phyloP scores from a whole-genome alignment of 441 rosid species.

The Raphanus hybrid region DNA sequence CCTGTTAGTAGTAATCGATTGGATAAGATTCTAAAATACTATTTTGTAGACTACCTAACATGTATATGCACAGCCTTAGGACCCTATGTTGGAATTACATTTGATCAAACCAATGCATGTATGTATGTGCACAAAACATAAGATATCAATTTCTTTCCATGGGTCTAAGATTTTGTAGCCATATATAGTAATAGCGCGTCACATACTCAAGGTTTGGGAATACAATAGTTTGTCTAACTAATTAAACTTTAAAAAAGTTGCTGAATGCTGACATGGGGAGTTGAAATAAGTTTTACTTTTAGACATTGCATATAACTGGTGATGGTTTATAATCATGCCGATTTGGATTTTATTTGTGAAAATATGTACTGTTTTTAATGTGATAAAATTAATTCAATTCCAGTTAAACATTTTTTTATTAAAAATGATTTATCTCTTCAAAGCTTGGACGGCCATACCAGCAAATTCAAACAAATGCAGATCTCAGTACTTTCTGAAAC shows the following conservation, averaged over 20 bases:
- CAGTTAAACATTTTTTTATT: neutral
- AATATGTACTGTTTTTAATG: neutral
- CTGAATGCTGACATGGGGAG: neutral
- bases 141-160: slow-evolving; percentile 34
- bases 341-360: neutral
- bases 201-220: slow-evolving; percentile 31
- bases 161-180: slow-evolving; percentile 40
- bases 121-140: slow-evolving; percentile 26
- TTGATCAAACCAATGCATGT: slow-evolving; percentile 22
- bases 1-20: slow-evolving; percentile 17
- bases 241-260: neutral
- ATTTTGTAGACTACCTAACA: slow-evolving; percentile 29
- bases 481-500: slow-evolving; percentile 16
- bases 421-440: neutral
- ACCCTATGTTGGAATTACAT: slow-evolving; percentile 24
- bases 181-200: slow-evolving; percentile 28
- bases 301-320: slow-evolving; percentile 1
- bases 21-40: slow-evolving; percentile 20
- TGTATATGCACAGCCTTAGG: slow-evolving; percentile 8
- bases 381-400: neutral
- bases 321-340: neutral
- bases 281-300: neutral
- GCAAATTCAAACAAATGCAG: slow-evolving; percentile 22
- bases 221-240: slow-evolving; percentile 4
- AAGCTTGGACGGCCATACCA: slow-evolving; percentile 8